Evolutionary conservation across 2,329 filamentous ascomycete genomes (phyloP), one percentile per base, ranked within the genome.

Genomic region (Xylaria digitata): DNA sequence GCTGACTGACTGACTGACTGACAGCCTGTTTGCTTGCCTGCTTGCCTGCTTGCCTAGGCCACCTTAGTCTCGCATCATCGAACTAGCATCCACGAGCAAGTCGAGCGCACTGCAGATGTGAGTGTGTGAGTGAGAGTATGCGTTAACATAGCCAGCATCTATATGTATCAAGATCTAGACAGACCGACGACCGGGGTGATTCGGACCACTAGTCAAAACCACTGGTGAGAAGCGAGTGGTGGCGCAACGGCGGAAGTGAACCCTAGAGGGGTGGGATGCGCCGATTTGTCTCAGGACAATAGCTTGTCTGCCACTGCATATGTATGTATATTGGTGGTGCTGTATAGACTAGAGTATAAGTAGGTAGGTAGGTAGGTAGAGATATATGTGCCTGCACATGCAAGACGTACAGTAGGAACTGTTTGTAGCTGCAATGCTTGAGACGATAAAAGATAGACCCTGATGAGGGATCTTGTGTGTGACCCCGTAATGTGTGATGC

Each of bases 231-330:
- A 40, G 37, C 37, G 46, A 58, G 54, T 42, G 59, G 48, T 45
- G 46, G 59, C 59, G 63, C 58, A 61, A 57, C 46, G 21, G 37
- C 26, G 34, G 23, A 32, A 23, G 34, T 19, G 42, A 9, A 26
- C 45, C 21, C 56, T 1, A 11, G 9, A n/a, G 59, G 54, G 32
- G 15, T 17, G 48, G 40, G 42, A 58, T 59, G 54, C 50, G 53
- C 59, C 63, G 63, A 45, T 42, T 53, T 21, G 59, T 54, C 30
- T 62, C 30, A 54, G 40, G 45, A 63, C 46, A 60, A 62, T 55
- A 57, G 53, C 58, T 50, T 59, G 54, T 57, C 26, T 50, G 58
- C 26, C 45, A 53, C 56, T 58, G 53, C 40, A 62, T 37, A 37
- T 9, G 34, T 53, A 42, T 54, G 50, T 48, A 53, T 26, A 43